A percentile compares a stretch with the other conserved stretches of the same genome.
Evolutionary conservation across 2,329 filamentous ascomycete genomes (phyloP).

Genomic region (Exophiala mesophila): DNA sequence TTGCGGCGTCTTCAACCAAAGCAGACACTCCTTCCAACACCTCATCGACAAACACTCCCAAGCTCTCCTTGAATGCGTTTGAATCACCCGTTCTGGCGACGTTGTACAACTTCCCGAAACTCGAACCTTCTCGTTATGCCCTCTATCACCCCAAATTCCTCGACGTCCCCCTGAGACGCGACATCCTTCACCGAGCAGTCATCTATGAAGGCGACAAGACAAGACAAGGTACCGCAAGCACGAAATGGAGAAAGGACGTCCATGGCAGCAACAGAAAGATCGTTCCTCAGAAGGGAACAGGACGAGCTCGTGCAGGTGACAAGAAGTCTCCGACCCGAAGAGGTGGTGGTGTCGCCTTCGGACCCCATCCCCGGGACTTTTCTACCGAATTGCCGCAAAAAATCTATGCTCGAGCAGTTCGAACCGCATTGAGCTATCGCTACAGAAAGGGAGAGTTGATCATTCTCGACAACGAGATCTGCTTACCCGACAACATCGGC

Average conservation of each 20-base stretch:
- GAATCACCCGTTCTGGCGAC: slow-evolving; percentile 67
- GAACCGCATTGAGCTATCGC: slow-evolving; percentile 87
- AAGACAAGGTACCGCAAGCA: slow-evolving; percentile 77
- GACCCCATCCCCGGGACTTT: slow-evolving; percentile 91
- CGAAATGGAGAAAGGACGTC: slow-evolving; percentile 78
- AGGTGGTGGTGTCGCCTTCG: slow-evolving; percentile 83
- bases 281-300: slow-evolving; percentile 79
- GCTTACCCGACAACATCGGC: slow-evolving; percentile 50
- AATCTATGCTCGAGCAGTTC: slow-evolving; percentile 92
- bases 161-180: slow-evolving; percentile 77
- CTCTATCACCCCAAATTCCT: slow-evolving; percentile 78
- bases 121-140: slow-evolving; percentile 76
- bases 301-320: slow-evolving; percentile 71
- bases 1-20: slow-evolving; percentile 24
- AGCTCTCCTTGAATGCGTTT: slow-evolving; percentile 28
- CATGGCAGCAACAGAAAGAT: slow-evolving; percentile 79
- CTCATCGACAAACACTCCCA: slow-evolving; percentile 14
- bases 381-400: slow-evolving; percentile 76
- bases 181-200: slow-evolving; percentile 88
- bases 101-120: slow-evolving; percentile 80
- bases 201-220: slow-evolving; percentile 87
- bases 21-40: slow-evolving; percentile 7
- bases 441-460: slow-evolving; percentile 83
- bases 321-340: slow-evolving; percentile 74
- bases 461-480: slow-evolving; percentile 74